Conservation (phyloP, 148 eudicot genomes). For the Pharnaceum exiguum region DNA sequence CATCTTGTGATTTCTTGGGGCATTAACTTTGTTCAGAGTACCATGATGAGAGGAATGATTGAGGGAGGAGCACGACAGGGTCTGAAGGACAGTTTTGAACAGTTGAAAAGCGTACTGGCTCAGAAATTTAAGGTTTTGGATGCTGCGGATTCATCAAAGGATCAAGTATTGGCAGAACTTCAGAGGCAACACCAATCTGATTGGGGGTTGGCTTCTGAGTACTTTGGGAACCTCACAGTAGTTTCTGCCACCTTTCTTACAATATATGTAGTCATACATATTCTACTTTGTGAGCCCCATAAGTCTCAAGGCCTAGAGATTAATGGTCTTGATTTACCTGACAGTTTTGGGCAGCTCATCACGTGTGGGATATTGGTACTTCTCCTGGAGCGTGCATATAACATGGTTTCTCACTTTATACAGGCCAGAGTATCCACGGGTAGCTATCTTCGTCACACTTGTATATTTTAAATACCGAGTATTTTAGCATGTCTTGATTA, state of each 20-base stretch:
- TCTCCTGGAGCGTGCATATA: slow-evolving; percentile 54
- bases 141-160: slow-evolving; percentile 35
- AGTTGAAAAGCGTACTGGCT: slow-evolving; percentile 46
- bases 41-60: slow-evolving; percentile 84
- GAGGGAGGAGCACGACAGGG: slow-evolving; percentile 81
- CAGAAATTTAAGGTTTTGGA: slow-evolving; percentile 43
- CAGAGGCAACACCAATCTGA: slow-evolving; percentile 56
- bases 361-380: slow-evolving; percentile 50
- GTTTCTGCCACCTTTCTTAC: slow-evolving; percentile 39
- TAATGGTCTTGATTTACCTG: slow-evolving; percentile 74
- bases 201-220: slow-evolving; percentile 56
- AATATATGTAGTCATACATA: slow-evolving; percentile 57
- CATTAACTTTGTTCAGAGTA: slow-evolving; percentile 57
- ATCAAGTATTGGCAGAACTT: slow-evolving; percentile 50
- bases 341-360: slow-evolving; percentile 77
- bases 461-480: background rate
- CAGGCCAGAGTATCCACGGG: slow-evolving; percentile 76
- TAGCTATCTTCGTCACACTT: slow-evolving; percentile 19
- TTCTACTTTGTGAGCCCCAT: slow-evolving; percentile 45
- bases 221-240: slow-evolving; percentile 70
- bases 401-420: slow-evolving; percentile 68
- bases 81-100: slow-evolving; percentile 70
- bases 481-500: background rate
- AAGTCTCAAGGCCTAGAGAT: slow-evolving; percentile 65
- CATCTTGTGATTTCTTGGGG: slow-evolving; percentile 68